phyloP scores from a whole-genome alignment of 148 eudicot genomes.

The Rheum nobile region DNA sequence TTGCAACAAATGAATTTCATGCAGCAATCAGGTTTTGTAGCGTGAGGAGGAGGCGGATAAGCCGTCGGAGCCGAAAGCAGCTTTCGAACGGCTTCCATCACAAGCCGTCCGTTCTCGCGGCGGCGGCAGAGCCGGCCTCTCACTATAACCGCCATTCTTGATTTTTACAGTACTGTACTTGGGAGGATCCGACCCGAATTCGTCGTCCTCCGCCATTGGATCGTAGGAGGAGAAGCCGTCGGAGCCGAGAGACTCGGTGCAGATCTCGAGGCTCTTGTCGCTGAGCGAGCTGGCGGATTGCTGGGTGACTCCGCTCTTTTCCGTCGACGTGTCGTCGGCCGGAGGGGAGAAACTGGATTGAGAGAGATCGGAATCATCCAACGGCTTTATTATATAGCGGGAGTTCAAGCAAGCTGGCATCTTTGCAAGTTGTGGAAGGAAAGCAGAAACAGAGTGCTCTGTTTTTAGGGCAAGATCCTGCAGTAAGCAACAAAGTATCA shows the following conservation, averaged over 20 bases:
- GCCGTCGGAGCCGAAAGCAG: slow-evolving; percentile 59
- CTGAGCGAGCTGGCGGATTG: slow-evolving; percentile 46
- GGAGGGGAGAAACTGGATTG: background rate
- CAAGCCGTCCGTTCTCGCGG: slow-evolving; percentile 63
- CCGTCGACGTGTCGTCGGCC: background rate
- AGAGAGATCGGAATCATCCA: background rate
- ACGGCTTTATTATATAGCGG: background rate
- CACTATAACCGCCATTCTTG: background rate
- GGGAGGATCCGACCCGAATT: background rate
- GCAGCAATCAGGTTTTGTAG: too few relatives aligned
- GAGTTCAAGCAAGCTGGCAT: background rate
- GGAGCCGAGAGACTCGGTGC: slow-evolving; percentile 90
- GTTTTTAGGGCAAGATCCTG: background rate
- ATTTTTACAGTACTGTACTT: background rate
- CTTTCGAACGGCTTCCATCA: slow-evolving; percentile 56
- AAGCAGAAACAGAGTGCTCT: slow-evolving; percentile 1
- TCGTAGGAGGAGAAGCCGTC: slow-evolving; percentile 29
- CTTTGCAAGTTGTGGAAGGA: background rate
- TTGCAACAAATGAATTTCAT: too few relatives aligned
- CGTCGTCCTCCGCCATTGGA: slow-evolving; percentile 8
- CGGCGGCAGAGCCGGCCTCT: slow-evolving; percentile 40
- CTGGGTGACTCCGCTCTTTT: too few relatives aligned
- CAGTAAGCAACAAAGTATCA: background rate
- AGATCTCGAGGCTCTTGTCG: slow-evolving; percentile 70
- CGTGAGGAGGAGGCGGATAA: slow-evolving; percentile 73